phyloP scores from a whole-genome alignment of 2,329 filamentous ascomycete species.

The Monosporascus sp. region DNA sequence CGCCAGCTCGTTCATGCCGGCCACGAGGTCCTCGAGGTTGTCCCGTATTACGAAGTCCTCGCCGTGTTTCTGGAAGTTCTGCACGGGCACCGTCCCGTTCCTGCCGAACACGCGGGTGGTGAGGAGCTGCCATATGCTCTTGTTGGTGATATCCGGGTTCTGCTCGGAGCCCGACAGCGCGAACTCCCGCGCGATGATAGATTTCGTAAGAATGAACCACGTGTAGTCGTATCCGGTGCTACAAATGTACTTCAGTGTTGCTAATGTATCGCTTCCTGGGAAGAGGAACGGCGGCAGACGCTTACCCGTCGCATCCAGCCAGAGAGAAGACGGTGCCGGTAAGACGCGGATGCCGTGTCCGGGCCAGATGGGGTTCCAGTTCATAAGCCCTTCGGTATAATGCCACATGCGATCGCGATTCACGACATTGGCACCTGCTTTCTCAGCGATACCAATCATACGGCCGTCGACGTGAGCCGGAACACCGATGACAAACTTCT shows the following conservation, averaged over 20 bases:
- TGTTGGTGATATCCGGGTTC: constrained; percentile 56
- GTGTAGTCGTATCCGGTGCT: constrained; percentile 57
- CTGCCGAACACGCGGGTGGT: constrained; percentile 44
- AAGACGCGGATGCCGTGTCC: constrained; percentile 56
- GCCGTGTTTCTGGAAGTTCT: constrained; percentile 55
- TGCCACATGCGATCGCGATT: constrained; percentile 64
- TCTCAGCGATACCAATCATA: constrained; percentile 54
- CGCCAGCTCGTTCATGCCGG: constrained; percentile 55
- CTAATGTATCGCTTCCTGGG: constrained; percentile 54
- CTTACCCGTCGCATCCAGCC: constrained; percentile 57
- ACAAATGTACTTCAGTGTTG: constrained; percentile 55
- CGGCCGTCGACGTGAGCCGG: constrained; percentile 61
- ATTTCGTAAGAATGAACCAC: constrained; percentile 57
- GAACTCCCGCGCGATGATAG: constrained; percentile 58
- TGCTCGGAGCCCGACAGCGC: constrained; percentile 59
- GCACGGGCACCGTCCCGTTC: constrained; percentile 50
- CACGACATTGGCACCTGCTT: constrained; percentile 48
- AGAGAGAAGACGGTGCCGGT: constrained; percentile 56
- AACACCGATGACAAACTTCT: constrained; percentile 55
- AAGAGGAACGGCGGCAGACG: constrained; percentile 52
- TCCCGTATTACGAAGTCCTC: constrained; percentile 56
- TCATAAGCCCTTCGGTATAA: constrained; percentile 58
- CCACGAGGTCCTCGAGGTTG: constrained; percentile 49
- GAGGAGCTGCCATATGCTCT: constrained; percentile 50
- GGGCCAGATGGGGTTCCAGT: constrained; percentile 61